Evolutionary conservation across 2,329 filamentous ascomycete species (phyloP), one percentile per base, ranked within the genome.

Genomic region (Exophiala sideris): DNA sequence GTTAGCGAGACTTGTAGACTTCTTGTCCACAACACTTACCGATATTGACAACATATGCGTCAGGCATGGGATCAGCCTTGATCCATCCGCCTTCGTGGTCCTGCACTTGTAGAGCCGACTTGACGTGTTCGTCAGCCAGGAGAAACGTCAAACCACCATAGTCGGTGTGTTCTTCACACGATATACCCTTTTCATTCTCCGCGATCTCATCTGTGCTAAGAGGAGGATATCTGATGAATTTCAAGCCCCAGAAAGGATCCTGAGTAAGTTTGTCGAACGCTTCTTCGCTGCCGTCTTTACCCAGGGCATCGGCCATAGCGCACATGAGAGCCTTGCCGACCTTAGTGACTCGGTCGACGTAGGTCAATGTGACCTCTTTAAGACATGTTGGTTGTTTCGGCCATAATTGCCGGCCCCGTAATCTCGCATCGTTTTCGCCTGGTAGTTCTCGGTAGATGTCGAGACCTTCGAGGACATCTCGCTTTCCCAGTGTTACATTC

Each of bases 61-160:
- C 73, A 8, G 69, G 64, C 8, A 75, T 66, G 0, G 74, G 74
- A 39, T 67, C 66, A 5, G 71, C 74, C 38, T 72, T 68, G 24
- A 77, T 69, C 74, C 73, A 77, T 24, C 70, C 66, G 0, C 73
- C 73, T 3, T 68, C 65, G 24, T 72, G 72, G 45, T 71, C 74
- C 10, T 77, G 62, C 0, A 77, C 74, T 54, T 78, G 71, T 5
- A 78, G 64, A 0, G 75, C 75, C 0, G 74, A 74, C 0, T 64
- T 65, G 3, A 66, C 51, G 45, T 77, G 75, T 44, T 78, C 75
- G 10, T 72, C 69, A 1, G 48, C 48, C 6, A 51, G 48, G 18
- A 79, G 67, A 48, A 77, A 76, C 0, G 76, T 79, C 52, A 78
- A 73, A 48, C 75, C 74, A 36, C 76, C 71, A 33, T 76, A 74